Percentiles rank a stretch among this genome's conserved stretches.
Evolutionary conservation across 2,329 filamentous ascomycete species (phyloP).

Genomic region (Lojkania enalia): DNA sequence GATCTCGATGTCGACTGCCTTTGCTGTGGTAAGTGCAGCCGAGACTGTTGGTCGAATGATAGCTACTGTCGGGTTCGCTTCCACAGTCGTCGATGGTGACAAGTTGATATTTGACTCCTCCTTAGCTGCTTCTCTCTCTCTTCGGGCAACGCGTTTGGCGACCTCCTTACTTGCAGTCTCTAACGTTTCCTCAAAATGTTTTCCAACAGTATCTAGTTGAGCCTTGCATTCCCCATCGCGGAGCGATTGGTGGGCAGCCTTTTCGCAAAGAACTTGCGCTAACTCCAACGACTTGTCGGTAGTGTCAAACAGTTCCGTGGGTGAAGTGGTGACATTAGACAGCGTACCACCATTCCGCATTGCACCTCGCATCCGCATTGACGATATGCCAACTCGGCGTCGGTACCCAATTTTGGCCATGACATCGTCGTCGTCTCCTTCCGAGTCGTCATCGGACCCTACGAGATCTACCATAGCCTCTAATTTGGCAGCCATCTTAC

Average conservation of each 20-base stretch:
- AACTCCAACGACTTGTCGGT: slow-evolving; percentile 79
- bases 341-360: slow-evolving; percentile 14
- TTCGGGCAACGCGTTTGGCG: slow-evolving; percentile 26
- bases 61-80: slow-evolving; percentile 14
- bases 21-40: slow-evolving; percentile 14
- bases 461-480: slow-evolving; percentile 49
- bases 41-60: slow-evolving; percentile 9
- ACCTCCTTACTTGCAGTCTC: slow-evolving; percentile 57
- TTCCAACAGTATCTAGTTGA: slow-evolving; percentile 71
- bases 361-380: slow-evolving; percentile 33
- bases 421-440: slow-evolving; percentile 31
- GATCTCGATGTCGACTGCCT: slow-evolving; percentile 40
- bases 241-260: slow-evolving; percentile 86
- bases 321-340: slow-evolving; percentile 16
- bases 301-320: slow-evolving; percentile 56
- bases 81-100: neutral
- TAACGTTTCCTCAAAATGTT: slow-evolving; percentile 65
- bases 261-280: slow-evolving; percentile 80
- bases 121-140: slow-evolving; percentile 19
- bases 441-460: slow-evolving; percentile 27
- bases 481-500: slow-evolving; percentile 79
- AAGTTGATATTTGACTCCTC: slow-evolving; percentile 8
- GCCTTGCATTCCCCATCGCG: slow-evolving; percentile 81
- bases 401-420: slow-evolving; percentile 42
- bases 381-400: slow-evolving; percentile 32